Percentiles rank a stretch among this genome's conserved stretches.
Evolutionary conservation across 2,329 filamentous ascomycete species (phyloP).

Genomic region (Sclerotinia spermophila): DNA sequence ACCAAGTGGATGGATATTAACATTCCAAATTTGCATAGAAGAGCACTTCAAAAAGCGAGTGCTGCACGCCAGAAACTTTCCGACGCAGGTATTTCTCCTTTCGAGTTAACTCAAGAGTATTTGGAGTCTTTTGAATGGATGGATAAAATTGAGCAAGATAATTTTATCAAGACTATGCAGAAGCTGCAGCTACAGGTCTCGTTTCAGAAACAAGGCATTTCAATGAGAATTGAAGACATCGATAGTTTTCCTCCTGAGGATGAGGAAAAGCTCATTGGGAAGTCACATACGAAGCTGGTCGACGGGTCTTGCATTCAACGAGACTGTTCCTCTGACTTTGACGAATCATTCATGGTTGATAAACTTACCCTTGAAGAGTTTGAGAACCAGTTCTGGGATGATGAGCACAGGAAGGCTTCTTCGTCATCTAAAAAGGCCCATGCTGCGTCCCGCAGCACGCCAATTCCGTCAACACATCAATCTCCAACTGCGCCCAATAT

Average conservation of each 20-base stretch:
- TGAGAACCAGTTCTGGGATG: conserved; percentile 1
- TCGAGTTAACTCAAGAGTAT: conserved; percentile 17
- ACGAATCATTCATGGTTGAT: conserved; percentile 12
- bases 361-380: conserved; percentile 10
- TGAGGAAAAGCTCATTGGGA: conserved; percentile 10
- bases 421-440: neutral
- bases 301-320: conserved; percentile 8
- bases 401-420: neutral
- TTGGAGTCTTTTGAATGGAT: conserved; percentile 24
- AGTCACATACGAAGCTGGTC: conserved; percentile 6
- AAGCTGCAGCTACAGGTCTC: conserved; percentile 14
- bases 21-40: conserved; percentile 12
- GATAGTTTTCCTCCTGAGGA: neutral
- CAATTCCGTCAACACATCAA: neutral
- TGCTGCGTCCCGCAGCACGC: neutral
- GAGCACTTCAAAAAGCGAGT: conserved; percentile 18
- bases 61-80: conserved; percentile 18
- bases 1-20: conserved; percentile 20
- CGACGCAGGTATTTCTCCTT: conserved; percentile 21
- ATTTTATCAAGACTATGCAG: conserved; percentile 19
- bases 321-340: neutral
- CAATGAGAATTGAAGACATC: conserved; percentile 18
- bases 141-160: conserved; percentile 21
- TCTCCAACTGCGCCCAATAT: neutral
- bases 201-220: conserved; percentile 18